Evolutionary conservation across 345 rosid species (phyloP).

Genomic region (Acer campestre): DNA sequence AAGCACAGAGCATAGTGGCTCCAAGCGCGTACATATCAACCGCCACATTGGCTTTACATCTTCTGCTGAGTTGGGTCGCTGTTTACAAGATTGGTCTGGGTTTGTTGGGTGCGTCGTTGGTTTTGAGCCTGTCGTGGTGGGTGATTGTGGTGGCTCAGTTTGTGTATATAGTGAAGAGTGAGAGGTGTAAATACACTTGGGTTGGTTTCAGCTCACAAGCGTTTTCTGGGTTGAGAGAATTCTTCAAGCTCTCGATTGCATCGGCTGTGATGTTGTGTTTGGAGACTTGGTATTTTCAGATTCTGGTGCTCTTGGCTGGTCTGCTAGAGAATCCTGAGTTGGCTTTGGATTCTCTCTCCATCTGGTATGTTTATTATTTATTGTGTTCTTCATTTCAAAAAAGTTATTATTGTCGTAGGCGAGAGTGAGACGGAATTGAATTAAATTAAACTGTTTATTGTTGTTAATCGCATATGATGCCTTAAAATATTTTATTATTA

Average conservation of each 20-base stretch:
- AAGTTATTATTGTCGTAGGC: no score
- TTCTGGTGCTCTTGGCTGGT: constrained; percentile 58
- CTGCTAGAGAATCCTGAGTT: constrained; percentile 56
- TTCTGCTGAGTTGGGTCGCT: constrained; percentile 47
- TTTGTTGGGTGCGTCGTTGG: constrained; percentile 52
- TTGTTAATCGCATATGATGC: no score
- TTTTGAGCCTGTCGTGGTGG: constrained; percentile 64
- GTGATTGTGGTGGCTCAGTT: constrained; percentile 54
- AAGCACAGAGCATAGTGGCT: constrained; percentile 61
- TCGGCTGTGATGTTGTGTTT: constrained; percentile 70
- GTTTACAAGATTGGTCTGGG: constrained; percentile 45
- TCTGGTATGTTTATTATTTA: constrained; percentile 36
- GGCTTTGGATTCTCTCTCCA: constrained; percentile 58
- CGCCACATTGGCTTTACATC: constrained; percentile 36
- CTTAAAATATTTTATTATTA: no score
- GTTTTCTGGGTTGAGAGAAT: constrained; percentile 43
- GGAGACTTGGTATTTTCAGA: constrained; percentile 64
- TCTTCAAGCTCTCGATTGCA: constrained; percentile 58
- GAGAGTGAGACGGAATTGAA: no score
- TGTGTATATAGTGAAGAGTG: constrained; percentile 46
- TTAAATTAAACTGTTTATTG: background rate
- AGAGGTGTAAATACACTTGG: constrained; percentile 49
- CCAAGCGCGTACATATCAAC: constrained; percentile 62
- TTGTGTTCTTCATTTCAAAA: no score
- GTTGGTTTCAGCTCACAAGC: constrained; percentile 49